phyloP scores from a whole-genome alignment of 129 eudicot species.

The Lonicera japonica region DNA sequence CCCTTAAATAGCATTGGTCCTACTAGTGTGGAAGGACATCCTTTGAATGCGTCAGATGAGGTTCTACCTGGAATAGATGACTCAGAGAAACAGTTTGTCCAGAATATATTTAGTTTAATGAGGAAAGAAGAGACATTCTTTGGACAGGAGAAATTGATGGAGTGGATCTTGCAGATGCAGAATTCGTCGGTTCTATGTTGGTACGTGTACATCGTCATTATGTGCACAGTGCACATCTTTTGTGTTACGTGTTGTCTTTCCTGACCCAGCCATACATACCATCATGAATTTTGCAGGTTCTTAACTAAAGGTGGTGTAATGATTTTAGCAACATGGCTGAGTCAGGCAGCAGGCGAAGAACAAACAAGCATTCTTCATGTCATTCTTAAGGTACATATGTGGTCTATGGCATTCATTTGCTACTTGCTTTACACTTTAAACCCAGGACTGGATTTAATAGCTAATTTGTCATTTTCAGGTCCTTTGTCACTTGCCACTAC shows the following conservation, averaged over 20 bases:
- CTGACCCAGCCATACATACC: conserved; percentile 1
- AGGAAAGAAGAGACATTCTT: conserved; percentile 81
- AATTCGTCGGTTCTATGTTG: conserved; percentile 60
- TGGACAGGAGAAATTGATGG: conserved; percentile 88
- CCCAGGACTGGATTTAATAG: conserved; percentile 5
- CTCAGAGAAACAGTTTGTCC: conserved; percentile 53
- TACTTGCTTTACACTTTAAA: background rate
- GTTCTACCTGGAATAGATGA: conserved; percentile 46
- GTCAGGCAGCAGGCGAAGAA: conserved; percentile 88
- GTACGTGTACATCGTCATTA: conserved; percentile 29
- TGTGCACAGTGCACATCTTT: background rate
- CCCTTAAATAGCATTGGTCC: conserved; percentile 61
- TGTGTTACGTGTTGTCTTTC: background rate
- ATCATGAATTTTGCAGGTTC: conserved; percentile 49
- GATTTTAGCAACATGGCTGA: conserved; percentile 93
- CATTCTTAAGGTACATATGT: conserved; percentile 53
- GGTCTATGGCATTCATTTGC: conserved; percentile 3
- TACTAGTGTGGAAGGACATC: conserved; percentile 45
- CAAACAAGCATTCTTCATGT: conserved; percentile 79
- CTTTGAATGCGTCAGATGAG: conserved; percentile 62
- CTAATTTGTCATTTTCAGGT: conserved; percentile 42
- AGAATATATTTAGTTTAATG: conserved; percentile 58
- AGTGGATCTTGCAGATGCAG: conserved; percentile 77
- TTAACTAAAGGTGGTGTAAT: conserved; percentile 80
- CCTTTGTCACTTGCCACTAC: conserved; percentile 72